A percentile compares a stretch with the other conserved stretches of the same genome.
These are phyloP conservation scores for Aspergillus affinis DNA, from an alignment of 495 filamentous ascomycete species.

Conservation along the genomic window DNA sequence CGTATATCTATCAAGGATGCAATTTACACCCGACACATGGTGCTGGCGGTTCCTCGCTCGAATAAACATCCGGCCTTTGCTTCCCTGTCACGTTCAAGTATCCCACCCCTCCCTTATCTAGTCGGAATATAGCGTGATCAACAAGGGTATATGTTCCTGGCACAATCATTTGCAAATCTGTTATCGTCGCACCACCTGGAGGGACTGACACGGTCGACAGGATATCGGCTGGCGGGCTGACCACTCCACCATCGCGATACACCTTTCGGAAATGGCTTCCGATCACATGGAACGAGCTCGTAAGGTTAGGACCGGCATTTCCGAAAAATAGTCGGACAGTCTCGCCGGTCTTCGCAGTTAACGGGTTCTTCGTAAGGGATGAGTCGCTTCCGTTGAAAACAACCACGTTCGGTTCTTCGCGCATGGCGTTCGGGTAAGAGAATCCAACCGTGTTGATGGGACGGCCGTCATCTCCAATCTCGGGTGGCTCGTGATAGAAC, in stretches of 20 bases:
- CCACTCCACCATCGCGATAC: slow-evolving; percentile 20
- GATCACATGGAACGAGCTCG: slow-evolving; percentile 25
- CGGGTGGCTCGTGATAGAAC: slow-evolving; percentile 27
- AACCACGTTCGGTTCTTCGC: slow-evolving; percentile 21
- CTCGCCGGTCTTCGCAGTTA: slow-evolving; percentile 17
- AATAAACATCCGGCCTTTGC: slow-evolving; percentile 12
- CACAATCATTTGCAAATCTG: slow-evolving; percentile 22
- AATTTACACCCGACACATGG: slow-evolving; percentile 24
- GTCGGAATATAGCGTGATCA: slow-evolving; percentile 23
- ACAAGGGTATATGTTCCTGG: slow-evolving; percentile 24
- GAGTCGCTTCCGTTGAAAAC: slow-evolving; percentile 21
- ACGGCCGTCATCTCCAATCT: slow-evolving; percentile 18
- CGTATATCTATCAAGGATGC: slow-evolving; percentile 8
- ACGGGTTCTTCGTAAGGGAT: slow-evolving; percentile 16
- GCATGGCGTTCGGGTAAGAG: slow-evolving; percentile 21
- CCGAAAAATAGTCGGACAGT: slow-evolving; percentile 22
- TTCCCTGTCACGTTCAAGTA: slow-evolving; percentile 20
- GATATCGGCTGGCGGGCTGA: slow-evolving; percentile 18
- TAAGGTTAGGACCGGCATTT: slow-evolving; percentile 22
- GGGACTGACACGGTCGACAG: slow-evolving; percentile 17
- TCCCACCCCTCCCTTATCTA: slow-evolving; percentile 20
- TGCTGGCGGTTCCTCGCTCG: slow-evolving; percentile 13
- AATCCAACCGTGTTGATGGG: slow-evolving; percentile 15
- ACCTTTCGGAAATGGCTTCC: slow-evolving; percentile 17
- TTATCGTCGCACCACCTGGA: slow-evolving; percentile 16